Base-by-base conservation (phyloP, 805 yeast species). In the Saccharomyces eubayanus region DNA sequence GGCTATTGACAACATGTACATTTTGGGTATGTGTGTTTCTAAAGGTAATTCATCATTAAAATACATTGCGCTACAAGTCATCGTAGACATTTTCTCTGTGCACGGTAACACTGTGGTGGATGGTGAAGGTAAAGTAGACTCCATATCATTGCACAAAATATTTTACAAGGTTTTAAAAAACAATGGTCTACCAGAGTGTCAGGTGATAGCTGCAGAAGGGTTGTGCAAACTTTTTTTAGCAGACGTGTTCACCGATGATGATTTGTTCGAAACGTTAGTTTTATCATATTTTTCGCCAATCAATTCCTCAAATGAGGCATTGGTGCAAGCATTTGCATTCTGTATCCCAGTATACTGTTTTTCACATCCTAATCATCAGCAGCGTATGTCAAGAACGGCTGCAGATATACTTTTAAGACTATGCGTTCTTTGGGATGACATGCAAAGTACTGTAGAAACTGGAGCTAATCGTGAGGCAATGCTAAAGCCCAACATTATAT, bases 291-390 rank as follows among this genome's bases (percentile, higher is more conserved):
- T 88, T 71, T 83, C 85, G 51, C 90, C 94, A 0, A 68, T 73
- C 3, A 84, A 84, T 52, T 69, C 79, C 5, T 70, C 74, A 5
- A 89, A 89, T 60, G 84, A 80, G 53, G 80, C 83, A 14, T 73
- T 91, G 56, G 75, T 83, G 49, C 97, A 91, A 67, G 87, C 87
- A 0, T 78, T 91, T 55, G 81, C 94, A 9, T 91, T 88, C 63
- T 90, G 96, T 66, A 75, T 91, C 16, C 97, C 97, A 0, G 96
- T 87, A 0, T 89, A 87, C 66, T 83, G 94, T 41, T 86, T 82
- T 63, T 86, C 96, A 31, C 90, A 84, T 61, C 73, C 75, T 0
- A 72, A 72, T 16, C 96, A 90, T 65, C 97, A 89, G 66, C 77
- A 76, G 49, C 75, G 83, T 55, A 70, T 90, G 62, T 77, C 83